Conservation (phyloP, 306 rosid genomes). For the Ammopiptanthus mongolicus region DNA sequence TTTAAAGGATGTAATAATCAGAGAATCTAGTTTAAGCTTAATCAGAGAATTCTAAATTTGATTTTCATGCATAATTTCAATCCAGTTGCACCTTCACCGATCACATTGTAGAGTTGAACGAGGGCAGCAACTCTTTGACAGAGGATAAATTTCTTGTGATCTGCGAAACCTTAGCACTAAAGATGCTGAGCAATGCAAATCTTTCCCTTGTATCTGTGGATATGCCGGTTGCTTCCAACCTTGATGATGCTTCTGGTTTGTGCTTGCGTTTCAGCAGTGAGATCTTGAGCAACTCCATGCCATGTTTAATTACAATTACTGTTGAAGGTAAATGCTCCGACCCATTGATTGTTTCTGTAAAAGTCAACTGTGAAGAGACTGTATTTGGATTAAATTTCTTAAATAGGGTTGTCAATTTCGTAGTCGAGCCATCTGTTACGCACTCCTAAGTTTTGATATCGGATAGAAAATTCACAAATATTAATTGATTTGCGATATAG, state of each 20-base stretch:
- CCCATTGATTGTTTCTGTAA: constrained; percentile 59
- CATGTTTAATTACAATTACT: constrained; percentile 69
- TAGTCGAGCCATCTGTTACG: constrained; percentile 48
- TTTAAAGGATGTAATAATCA: background rate
- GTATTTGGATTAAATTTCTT: constrained; percentile 90
- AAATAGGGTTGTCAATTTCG: constrained; percentile 77
- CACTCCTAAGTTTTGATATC: constrained; percentile 23
- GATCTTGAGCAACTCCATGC: constrained; percentile 68
- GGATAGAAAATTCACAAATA: constrained; percentile 12
- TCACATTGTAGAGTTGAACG: constrained; percentile 60
- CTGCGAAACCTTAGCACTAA: constrained; percentile 65
- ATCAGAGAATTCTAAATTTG: constrained; percentile 21
- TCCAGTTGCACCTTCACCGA: constrained; percentile 77
- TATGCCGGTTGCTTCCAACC: constrained; percentile 69
- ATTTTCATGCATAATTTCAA: constrained; percentile 28
- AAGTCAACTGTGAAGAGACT: constrained; percentile 92
- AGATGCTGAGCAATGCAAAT: constrained; percentile 82
- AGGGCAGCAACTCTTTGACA: constrained; percentile 39
- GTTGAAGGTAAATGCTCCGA: constrained; percentile 84
- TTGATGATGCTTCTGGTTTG: constrained; percentile 87
- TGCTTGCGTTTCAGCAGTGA: constrained; percentile 79
- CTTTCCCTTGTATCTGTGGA: constrained; percentile 75
- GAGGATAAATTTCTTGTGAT: constrained; percentile 77
- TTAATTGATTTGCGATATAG: constrained; percentile 10
- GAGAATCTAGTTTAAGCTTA: background rate